phyloP scores from a whole-genome alignment of 2,329 filamentous ascomycete species.

The Diaporthe citriasiana region DNA sequence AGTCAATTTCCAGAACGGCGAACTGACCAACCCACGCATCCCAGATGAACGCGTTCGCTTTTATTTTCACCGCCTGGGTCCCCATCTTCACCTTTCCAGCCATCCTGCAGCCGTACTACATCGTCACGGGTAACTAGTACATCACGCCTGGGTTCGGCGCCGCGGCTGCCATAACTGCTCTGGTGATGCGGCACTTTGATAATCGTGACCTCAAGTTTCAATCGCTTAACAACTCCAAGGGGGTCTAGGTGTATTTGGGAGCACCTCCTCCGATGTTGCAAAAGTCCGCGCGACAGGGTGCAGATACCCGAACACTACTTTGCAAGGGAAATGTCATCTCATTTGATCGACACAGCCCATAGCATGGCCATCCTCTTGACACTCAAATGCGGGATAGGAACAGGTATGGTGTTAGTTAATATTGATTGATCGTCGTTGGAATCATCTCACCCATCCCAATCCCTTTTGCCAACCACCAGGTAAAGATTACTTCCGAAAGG shows the following conservation, averaged over 20 bases:
- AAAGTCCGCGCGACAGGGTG: too few relatives aligned
- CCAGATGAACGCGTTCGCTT: constrained; percentile 50
- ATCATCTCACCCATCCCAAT: not conserved
- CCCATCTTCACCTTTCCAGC: constrained; percentile 50
- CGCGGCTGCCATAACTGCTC: constrained; percentile 39
- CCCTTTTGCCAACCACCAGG: not conserved
- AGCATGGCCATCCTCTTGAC: too few relatives aligned
- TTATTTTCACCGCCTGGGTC: constrained; percentile 50
- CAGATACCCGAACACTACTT: not conserved
- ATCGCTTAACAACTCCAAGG: not conserved
- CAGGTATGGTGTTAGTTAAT: not conserved
- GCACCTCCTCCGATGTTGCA: too few relatives aligned
- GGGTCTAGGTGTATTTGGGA: not conserved
- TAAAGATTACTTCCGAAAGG: constrained; percentile 12
- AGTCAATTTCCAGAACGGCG: not conserved
- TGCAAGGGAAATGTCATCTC: not conserved
- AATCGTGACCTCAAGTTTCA: constrained; percentile 43
- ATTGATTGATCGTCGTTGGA: not conserved
- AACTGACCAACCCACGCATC: not conserved
- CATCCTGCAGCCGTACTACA: constrained; percentile 49
- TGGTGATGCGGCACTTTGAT: constrained; percentile 46
- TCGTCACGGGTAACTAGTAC: constrained; percentile 49
- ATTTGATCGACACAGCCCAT: not conserved
- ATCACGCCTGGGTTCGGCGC: constrained; percentile 48
- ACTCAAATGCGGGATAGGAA: not conserved